phyloP scores from a whole-genome alignment of 768 basidiomycete genomes.

The Grammothele lineata region DNA sequence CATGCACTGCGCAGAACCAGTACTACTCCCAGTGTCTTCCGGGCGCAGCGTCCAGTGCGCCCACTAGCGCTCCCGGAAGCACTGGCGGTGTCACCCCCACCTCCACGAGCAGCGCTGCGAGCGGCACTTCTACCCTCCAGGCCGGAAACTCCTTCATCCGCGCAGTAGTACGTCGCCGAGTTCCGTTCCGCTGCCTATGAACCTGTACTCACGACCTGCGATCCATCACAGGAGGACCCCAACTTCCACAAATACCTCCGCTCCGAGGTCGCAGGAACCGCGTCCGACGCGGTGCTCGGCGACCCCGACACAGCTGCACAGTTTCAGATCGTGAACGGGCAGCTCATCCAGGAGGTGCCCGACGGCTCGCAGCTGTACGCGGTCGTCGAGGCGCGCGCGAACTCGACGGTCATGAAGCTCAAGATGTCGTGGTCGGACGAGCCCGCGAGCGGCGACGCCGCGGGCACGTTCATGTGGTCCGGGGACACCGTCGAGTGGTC shows the following conservation, averaged over 20 bases:
- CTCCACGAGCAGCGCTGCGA: constrained; percentile 21
- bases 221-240: constrained; percentile 39
- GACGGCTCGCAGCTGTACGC: constrained; percentile 44
- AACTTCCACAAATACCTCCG: constrained; percentile 62
- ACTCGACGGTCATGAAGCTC: constrained; percentile 45
- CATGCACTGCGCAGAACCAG: constrained; percentile 39
- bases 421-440: constrained; percentile 45
- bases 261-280: constrained; percentile 40
- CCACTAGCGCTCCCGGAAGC: constrained; percentile 7
- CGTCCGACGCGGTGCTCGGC: constrained; percentile 48
- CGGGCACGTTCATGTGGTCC: constrained; percentile 44
- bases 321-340: constrained; percentile 52
- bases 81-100: constrained; percentile 17
- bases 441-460: constrained; percentile 41
- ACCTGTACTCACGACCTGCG: neutral
- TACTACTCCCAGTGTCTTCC: constrained; percentile 56
- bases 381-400: constrained; percentile 40
- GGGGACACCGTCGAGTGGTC: constrained; percentile 61
- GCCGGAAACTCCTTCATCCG: constrained; percentile 54
- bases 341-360: constrained; percentile 46
- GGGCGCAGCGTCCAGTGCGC: constrained; percentile 30
- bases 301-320: constrained; percentile 48
- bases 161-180: constrained; percentile 39
- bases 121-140: constrained; percentile 37
- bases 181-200: neutral